Conservation (phyloP, 352 stramenopile genomes). For the Phytophthora pini region DNA sequence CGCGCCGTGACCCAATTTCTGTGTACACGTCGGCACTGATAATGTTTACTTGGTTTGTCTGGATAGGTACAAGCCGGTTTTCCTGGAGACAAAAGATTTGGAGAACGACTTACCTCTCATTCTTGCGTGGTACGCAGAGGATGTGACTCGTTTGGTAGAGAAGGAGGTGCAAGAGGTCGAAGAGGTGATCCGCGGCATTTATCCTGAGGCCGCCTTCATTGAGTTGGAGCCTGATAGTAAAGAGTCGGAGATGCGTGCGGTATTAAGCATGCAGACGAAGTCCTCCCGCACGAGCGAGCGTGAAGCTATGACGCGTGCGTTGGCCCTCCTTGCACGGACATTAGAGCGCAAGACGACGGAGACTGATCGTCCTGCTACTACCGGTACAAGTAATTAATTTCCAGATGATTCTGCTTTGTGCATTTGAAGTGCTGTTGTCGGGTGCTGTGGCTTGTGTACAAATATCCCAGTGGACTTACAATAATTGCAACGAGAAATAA, state of each 20-base stretch:
- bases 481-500: too few species aligned
- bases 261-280: slow-evolving; percentile 83
- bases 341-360: slow-evolving; percentile 61
- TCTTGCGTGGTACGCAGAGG: slow-evolving; percentile 94
- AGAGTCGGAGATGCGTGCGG: slow-evolving; percentile 86
- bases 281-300: slow-evolving; percentile 84
- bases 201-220: slow-evolving; percentile 97
- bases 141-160: slow-evolving; percentile 96
- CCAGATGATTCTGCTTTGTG: neutral
- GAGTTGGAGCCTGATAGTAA: slow-evolving; percentile 97
- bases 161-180: slow-evolving; percentile 97
- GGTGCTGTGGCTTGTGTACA: too few species aligned
- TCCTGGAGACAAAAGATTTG: slow-evolving; percentile 90
- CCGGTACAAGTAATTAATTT: slow-evolving; percentile 33
- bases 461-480: too few species aligned
- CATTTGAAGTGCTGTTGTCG: too few species aligned
- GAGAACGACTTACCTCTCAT: slow-evolving; percentile 95
- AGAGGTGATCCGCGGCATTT: slow-evolving; percentile 91
- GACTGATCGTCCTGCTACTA: slow-evolving; percentile 19
- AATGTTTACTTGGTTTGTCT: slow-evolving; percentile 8
- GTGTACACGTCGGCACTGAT: slow-evolving; percentile 10
- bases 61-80: slow-evolving; percentile 92
- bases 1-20: slow-evolving; percentile 12
- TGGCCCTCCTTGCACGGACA: slow-evolving; percentile 78
- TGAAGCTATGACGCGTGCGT: slow-evolving; percentile 82